Percentiles rank a stretch among this genome's conserved stretches.
Conservation (phyloP, 176 grass and related monocot species). For the Zea luxurians region DNA sequence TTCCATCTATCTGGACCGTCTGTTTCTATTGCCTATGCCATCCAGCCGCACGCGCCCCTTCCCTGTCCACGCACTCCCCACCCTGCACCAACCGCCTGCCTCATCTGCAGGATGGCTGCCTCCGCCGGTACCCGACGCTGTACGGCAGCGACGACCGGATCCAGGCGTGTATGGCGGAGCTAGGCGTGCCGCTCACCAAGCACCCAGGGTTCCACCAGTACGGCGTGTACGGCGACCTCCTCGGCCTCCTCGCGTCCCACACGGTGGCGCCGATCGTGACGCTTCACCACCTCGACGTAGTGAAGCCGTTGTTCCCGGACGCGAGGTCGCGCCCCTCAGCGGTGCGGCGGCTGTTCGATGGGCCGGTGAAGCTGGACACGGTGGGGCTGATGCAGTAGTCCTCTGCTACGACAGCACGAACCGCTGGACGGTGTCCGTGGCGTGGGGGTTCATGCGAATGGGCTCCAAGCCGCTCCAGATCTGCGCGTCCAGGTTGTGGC, state of each 20-base stretch:
- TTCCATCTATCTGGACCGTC: too few species aligned
- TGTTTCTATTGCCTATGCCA: too few species aligned
- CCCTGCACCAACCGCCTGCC: too few species aligned
- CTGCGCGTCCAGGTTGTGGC: too few species aligned
- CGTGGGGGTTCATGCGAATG: too few species aligned
- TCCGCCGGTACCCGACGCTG: slow-evolving; percentile 75
- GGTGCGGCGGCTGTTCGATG: slow-evolving; percentile 65
- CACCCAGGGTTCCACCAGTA: slow-evolving; percentile 96
- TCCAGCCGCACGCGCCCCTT: too few species aligned
- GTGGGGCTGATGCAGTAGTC: slow-evolving; percentile 89
- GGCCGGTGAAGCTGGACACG: slow-evolving; percentile 73
- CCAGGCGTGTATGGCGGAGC: slow-evolving; percentile 97
- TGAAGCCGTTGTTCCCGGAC: slow-evolving; percentile 69
- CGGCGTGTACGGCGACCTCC: slow-evolving; percentile 86
- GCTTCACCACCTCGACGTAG: slow-evolving; percentile 93
- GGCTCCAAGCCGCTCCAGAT: too few species aligned
- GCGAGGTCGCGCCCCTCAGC: slow-evolving; percentile 45
- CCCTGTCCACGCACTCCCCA: too few species aligned
- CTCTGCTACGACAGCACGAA: too few species aligned
- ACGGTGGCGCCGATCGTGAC: slow-evolving; percentile 81
- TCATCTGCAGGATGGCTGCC: slow-evolving; percentile 75
- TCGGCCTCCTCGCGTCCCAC: slow-evolving; percentile 78
- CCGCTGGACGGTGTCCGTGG: too few species aligned
- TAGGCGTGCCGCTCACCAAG: slow-evolving; percentile 82
- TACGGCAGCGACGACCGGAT: slow-evolving; percentile 97